phyloP scores from a whole-genome alignment of 208 protist species.

The Trichomonas vaginalis region DNA sequence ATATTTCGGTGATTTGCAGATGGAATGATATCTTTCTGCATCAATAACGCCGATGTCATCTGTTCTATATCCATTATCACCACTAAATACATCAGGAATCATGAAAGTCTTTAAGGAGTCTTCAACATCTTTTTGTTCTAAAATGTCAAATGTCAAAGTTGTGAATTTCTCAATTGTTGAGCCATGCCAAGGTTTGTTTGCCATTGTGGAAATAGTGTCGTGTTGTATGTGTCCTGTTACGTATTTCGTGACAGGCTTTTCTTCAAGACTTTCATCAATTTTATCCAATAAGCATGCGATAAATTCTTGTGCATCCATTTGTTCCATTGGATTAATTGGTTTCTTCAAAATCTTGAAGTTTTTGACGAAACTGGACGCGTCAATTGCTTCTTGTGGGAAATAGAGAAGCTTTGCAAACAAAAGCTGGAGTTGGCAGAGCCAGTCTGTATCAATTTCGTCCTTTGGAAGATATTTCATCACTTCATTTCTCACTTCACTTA shows the following conservation, averaged over 20 bases:
- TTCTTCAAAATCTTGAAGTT: background rate
- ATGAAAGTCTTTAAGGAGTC: background rate
- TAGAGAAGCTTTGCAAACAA: background rate
- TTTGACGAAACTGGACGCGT: background rate
- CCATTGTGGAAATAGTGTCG: background rate
- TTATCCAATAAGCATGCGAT: background rate
- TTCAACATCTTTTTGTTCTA: background rate
- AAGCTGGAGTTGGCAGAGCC: background rate
- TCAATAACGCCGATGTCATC: background rate
- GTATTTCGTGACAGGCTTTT: background rate
- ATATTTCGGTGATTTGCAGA: background rate
- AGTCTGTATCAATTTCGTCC: background rate
- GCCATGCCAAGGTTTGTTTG: background rate
- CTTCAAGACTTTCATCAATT: background rate
- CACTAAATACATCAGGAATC: background rate
- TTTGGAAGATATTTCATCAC: background rate
- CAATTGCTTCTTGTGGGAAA: background rate
- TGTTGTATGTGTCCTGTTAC: background rate
- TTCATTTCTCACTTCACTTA: background rate
- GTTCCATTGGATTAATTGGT: background rate
- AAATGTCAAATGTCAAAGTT: background rate
- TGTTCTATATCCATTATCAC: background rate
- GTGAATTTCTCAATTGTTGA: background rate
- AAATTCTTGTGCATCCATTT: constrained; percentile 10
- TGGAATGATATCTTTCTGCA: background rate